Conservation (phyloP, 345 rosid species). For the Bretschneidera sinensis region DNA sequence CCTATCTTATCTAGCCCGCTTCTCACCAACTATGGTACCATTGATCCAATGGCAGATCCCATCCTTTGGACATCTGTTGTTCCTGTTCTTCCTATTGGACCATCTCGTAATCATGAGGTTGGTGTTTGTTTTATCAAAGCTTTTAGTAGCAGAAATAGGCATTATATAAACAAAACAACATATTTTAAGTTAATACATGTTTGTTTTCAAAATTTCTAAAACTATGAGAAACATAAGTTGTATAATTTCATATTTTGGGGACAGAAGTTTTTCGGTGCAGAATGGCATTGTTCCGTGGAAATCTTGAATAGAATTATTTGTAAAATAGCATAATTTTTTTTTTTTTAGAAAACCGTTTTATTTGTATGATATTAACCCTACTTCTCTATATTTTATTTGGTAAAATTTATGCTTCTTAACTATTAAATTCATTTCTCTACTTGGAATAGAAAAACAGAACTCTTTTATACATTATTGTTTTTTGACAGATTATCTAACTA, state of each 20-base stretch:
- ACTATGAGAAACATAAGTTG: not conserved
- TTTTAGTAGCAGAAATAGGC: too few species aligned
- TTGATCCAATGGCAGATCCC: conserved; percentile 80
- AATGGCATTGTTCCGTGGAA: not conserved
- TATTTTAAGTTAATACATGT: not conserved
- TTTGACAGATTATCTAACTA: too few species aligned
- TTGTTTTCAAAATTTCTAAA: not conserved
- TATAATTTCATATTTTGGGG: too few species aligned
- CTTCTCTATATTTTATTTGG: too few species aligned
- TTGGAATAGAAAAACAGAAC: too few species aligned
- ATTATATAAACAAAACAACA: not conserved
- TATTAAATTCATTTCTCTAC: too few species aligned
- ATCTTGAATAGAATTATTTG: conserved; percentile 11
- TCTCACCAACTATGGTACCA: conserved; percentile 65
- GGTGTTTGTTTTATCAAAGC: conserved; percentile 15
- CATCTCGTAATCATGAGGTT: conserved; percentile 71
- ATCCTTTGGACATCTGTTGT: conserved; percentile 75
- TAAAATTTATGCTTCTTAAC: too few species aligned
- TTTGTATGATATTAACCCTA: too few species aligned
- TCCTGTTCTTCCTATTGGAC: conserved; percentile 65
- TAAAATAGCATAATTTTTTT: too few species aligned
- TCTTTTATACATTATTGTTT: too few species aligned
- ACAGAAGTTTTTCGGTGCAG: too few species aligned
- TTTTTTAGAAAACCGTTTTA: too few species aligned
- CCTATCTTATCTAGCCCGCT: conserved; percentile 85